Conservation (phyloP, 192 early-diverging fungal genomes). For the Backusella morwellensis region DNA sequence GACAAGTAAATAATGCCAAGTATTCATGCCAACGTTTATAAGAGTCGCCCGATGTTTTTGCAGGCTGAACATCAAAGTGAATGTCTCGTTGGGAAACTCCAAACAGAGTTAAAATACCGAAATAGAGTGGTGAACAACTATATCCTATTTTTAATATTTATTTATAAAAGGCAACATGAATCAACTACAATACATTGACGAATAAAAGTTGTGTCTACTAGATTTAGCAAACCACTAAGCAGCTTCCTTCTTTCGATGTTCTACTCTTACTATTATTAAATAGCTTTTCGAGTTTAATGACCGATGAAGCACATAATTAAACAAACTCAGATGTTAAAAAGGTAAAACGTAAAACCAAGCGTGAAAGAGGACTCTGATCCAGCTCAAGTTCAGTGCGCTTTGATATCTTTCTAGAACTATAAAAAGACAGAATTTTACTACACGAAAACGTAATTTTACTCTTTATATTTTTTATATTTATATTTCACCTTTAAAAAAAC, state of each 20-base stretch:
- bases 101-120: background rate
- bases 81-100: background rate
- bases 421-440: background rate
- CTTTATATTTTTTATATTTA: background rate
- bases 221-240: too few relatives aligned
- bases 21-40: background rate
- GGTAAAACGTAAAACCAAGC: background rate
- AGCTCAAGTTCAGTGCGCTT: background rate
- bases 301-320: background rate
- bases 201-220: too few relatives aligned
- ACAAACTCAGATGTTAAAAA: background rate
- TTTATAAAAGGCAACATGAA: too few relatives aligned
- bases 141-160: background rate
- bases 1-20: background rate
- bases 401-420: background rate
- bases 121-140: background rate
- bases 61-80: background rate
- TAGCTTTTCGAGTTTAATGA: background rate
- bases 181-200: background rate
- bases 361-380: background rate
- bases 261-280: background rate
- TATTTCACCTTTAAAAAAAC: background rate
- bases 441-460: background rate
- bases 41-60: background rate
- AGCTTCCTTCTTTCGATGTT: background rate